phyloP scores from a whole-genome alignment of 495 filamentous ascomycete genomes.

The Terfezia claveryi region DNA sequence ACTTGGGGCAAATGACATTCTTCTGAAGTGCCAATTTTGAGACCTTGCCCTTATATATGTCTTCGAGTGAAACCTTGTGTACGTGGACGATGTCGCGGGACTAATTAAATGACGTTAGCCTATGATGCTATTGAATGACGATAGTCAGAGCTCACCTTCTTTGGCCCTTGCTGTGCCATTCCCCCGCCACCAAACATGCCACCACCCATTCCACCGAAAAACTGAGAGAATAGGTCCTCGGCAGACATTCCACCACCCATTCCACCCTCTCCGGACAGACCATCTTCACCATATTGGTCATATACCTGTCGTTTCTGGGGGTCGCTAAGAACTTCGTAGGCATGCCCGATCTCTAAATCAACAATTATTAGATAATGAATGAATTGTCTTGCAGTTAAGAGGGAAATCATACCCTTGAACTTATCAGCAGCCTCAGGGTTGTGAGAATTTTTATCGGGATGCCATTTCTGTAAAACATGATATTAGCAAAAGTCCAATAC shows the following conservation, averaged over 20 bases:
- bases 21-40: conserved; percentile 95
- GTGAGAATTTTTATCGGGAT: conserved; percentile 78
- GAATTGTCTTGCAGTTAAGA: background rate
- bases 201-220: conserved; percentile 77
- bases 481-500: background rate
- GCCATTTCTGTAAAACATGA: conserved; percentile 14
- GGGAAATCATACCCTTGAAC: conserved; percentile 39
- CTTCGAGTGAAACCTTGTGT: conserved; percentile 92
- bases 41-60: conserved; percentile 93
- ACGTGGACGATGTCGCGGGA: conserved; percentile 59
- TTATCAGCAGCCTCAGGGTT: conserved; percentile 87
- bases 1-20: conserved; percentile 87
- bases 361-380: background rate
- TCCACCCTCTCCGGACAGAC: conserved; percentile 66
- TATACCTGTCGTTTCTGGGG: conserved; percentile 76
- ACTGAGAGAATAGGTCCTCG: conserved; percentile 91
- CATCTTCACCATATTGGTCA: conserved; percentile 93
- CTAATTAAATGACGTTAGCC: conserved; percentile 4
- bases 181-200: conserved; percentile 70
- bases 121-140: background rate
- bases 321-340: conserved; percentile 86
- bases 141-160: conserved; percentile 40
- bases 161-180: conserved; percentile 62
- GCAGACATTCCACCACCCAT: conserved; percentile 75
- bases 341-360: conserved; percentile 51